phyloP scores from a whole-genome alignment of 2,329 filamentous ascomycete species.

The Chaetomium sp. region DNA sequence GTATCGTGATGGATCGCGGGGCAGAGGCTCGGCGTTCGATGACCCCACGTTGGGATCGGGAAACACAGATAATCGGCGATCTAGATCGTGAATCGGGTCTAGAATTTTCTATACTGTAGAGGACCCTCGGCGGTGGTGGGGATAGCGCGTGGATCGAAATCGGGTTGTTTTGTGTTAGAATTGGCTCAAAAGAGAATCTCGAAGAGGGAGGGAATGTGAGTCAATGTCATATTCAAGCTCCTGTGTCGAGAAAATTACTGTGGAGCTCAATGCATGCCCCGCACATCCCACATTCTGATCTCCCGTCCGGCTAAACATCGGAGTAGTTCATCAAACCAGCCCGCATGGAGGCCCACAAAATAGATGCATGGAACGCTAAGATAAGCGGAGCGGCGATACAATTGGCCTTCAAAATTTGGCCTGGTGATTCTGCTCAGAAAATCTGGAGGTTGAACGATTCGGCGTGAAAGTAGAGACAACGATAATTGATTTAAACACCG shows the following conservation, averaged over 20 bases:
- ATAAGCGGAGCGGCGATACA: slow-evolving; percentile 31
- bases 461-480: background rate
- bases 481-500: slow-evolving; percentile 2
- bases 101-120: background rate
- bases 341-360: too few species aligned
- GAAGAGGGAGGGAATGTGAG: slow-evolving; percentile 19
- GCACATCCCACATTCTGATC: slow-evolving; percentile 16
- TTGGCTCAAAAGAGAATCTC: background rate
- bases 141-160: background rate
- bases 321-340: too few species aligned
- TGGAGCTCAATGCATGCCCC: slow-evolving; percentile 29
- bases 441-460: slow-evolving; percentile 26
- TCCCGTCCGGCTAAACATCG: background rate
- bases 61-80: background rate
- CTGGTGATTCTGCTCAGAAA: slow-evolving; percentile 27
- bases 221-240: slow-evolving; percentile 26
- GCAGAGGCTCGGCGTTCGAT: slow-evolving; percentile 5
- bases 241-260: slow-evolving; percentile 26
- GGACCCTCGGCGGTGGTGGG: background rate
- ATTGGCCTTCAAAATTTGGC: slow-evolving; percentile 36
- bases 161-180: background rate
- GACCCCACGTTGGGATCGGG: background rate
- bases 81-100: background rate
- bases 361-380: slow-evolving; percentile 8
- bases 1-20: background rate